Evolutionary conservation across 768 basidiomycete species (phyloP), one percentile per base, ranked within the genome.

Genomic region (Boletus pseudopeckii): DNA sequence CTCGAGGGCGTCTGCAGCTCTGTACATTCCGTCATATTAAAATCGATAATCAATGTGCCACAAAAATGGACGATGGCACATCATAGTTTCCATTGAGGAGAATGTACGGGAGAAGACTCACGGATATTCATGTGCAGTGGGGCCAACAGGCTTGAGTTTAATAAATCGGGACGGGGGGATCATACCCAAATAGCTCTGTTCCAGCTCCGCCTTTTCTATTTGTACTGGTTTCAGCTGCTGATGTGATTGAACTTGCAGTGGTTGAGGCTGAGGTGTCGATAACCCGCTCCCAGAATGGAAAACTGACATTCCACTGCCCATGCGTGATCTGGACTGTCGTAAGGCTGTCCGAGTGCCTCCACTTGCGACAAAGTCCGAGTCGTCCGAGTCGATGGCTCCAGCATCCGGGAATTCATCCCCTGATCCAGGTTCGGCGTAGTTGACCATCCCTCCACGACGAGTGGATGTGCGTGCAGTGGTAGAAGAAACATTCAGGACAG

Each of bases 111-210:
- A 53, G 56, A 45, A 55, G 49, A 79, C 92, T 71, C 73, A 97
- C 93, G 81, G 78, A 64, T 90, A 87, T 44, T 81, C 78, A 67
- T 93, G 90, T 50, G 73, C 74, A 3, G 88, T 87, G 10, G 79
- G 75, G n/a, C 67, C 68, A 38, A 85, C 78, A 3, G 74, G 70
- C 49, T 80, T 82, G 17, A 84, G 62, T 52, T 80, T 81, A 58
- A 98, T 86, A 61, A 89, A 88, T 56, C 83, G 83, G 4, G 84
- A 76, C 0, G 96, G 93, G 2, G 92, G 90, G 1, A 92, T 76
- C 75, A 84, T 77, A 0, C 96, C 96, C 50, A 98, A 72, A 72
- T 94, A 98, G 58, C 87, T 94, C 74, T 93, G 91, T 45, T 92
- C 91, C 20, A 90, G 66, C 53, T 88, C 88, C 24, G 78, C 79